A percentile compares a stretch with the other conserved stretches of the same genome.
Conservation (phyloP, 495 filamentous ascomycete species). For the Polyplosphaeria fusca region DNA sequence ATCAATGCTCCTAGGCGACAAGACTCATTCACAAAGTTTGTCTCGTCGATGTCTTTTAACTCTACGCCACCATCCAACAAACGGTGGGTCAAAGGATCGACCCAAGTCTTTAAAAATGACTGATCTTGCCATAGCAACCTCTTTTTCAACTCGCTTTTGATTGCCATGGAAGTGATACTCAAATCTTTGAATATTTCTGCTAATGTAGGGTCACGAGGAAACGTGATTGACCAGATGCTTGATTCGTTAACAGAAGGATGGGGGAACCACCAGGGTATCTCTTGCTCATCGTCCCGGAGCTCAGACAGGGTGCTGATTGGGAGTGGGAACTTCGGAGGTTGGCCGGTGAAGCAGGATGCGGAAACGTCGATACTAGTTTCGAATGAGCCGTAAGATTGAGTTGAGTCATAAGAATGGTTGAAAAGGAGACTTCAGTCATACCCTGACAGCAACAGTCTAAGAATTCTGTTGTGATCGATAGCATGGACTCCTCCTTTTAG, state of each 20-base stretch:
- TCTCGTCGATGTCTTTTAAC: not conserved
- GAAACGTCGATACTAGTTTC: slow-evolving; percentile 15
- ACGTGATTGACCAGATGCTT: slow-evolving; percentile 7
- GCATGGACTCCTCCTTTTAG: slow-evolving; percentile 10
- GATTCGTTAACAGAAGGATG: not conserved
- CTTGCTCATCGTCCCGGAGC: slow-evolving; percentile 1
- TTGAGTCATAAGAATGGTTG: slow-evolving; percentile 11
- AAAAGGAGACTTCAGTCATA: slow-evolving; percentile 10
- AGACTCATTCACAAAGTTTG: slow-evolving; percentile 7
- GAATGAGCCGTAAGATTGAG: slow-evolving; percentile 2
- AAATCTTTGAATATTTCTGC: slow-evolving; percentile 15
- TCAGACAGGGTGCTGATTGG: slow-evolving; percentile 1
- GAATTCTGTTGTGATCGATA: slow-evolving; percentile 8
- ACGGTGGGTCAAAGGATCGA: slow-evolving; percentile 12
- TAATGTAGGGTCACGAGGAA: slow-evolving; percentile 5
- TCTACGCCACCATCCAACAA: slow-evolving; percentile 4
- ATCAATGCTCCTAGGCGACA: slow-evolving; percentile 11
- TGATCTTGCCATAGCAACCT: slow-evolving; percentile 9
- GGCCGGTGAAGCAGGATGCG: slow-evolving; percentile 11
- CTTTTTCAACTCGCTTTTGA: slow-evolving; percentile 4
- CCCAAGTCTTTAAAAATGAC: not conserved
- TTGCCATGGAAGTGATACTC: slow-evolving; percentile 1
- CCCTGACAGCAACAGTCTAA: slow-evolving; percentile 12
- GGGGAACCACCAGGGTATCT: slow-evolving; percentile 14
- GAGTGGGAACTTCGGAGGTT: slow-evolving; percentile 4